A percentile compares a stretch with the other conserved stretches of the same genome.
These are phyloP conservation scores for Dicorynia guianensis DNA, from an alignment of 306 rosid genomes.

Conservation along the genomic window DNA sequence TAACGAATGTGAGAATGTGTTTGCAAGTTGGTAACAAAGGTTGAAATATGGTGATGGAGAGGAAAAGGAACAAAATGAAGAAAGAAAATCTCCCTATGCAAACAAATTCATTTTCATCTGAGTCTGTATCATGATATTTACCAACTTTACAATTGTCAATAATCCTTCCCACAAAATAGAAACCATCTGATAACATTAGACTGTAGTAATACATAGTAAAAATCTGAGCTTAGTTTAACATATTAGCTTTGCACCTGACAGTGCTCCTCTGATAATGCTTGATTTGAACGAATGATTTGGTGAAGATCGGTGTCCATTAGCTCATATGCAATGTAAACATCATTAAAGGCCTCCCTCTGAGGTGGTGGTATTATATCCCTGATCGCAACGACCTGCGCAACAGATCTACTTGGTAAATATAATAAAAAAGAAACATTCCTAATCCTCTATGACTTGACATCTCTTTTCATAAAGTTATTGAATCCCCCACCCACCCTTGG, in stretches of 20 bases:
- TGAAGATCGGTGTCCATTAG: conserved; percentile 99
- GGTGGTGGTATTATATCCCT: conserved; percentile 98
- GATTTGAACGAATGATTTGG: conserved; percentile 94
- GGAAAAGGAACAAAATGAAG: not conserved
- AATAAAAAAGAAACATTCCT: conserved; percentile 17
- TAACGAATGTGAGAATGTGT: not conserved
- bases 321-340: conserved; percentile 97
- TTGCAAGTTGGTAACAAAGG: not conserved
- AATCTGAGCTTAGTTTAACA: conserved; percentile 11
- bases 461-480: not conserved
- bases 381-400: conserved; percentile 82
- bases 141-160: not conserved
- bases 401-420: conserved; percentile 26
- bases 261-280: conserved; percentile 93
- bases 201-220: conserved; percentile 4
- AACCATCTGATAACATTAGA: too few species aligned
- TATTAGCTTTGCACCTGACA: conserved; percentile 72
- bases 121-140: not conserved
- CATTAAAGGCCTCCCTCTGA: conserved; percentile 74
- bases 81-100: not conserved
- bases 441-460: conserved; percentile 1
- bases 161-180: not conserved
- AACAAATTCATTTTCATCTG: not conserved
- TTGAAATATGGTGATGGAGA: not conserved
- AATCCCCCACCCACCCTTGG: too few species aligned